Percentiles rank a stretch among this genome's conserved stretches.
Conservation (phyloP, 371 early-diverging fungal genomes). For the Dentiscutata heterogama region DNA sequence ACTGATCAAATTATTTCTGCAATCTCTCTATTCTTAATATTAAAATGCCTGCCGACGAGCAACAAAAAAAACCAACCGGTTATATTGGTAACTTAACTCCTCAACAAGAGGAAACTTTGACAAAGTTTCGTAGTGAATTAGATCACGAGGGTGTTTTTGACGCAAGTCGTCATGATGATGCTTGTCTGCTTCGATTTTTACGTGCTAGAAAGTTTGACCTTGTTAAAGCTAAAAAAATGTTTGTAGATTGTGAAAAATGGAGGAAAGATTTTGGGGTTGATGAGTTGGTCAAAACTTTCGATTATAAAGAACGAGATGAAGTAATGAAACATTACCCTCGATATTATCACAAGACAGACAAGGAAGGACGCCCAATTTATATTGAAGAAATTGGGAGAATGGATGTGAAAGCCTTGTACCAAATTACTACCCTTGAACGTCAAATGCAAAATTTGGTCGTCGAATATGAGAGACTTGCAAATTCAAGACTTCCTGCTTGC, state of each 20-base stretch:
- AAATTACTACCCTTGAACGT: slow-evolving; percentile 68
- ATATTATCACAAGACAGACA: slow-evolving; percentile 81
- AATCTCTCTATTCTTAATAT: neutral
- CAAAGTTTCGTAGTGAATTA: slow-evolving; percentile 63
- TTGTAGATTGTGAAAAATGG: slow-evolving; percentile 71
- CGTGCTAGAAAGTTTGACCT: slow-evolving; percentile 78
- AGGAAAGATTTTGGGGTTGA: slow-evolving; percentile 64
- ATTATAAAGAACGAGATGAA: slow-evolving; percentile 59
- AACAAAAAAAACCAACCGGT: slow-evolving; percentile 55
- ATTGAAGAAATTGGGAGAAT: slow-evolving; percentile 72
- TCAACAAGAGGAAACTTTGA: slow-evolving; percentile 64
- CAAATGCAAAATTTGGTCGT: slow-evolving; percentile 72
- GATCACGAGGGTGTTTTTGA: slow-evolving; percentile 58
- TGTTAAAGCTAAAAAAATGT: slow-evolving; percentile 70
- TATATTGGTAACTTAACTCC: slow-evolving; percentile 65
- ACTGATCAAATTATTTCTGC: too few species aligned
- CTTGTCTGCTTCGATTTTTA: slow-evolving; percentile 74
- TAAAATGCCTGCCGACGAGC: slow-evolving; percentile 35
- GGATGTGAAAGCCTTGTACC: slow-evolving; percentile 66
- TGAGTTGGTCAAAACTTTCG: slow-evolving; percentile 55
- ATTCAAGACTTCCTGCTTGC: slow-evolving; percentile 70
- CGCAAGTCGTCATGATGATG: slow-evolving; percentile 70
- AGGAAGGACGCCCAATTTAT: slow-evolving; percentile 78
- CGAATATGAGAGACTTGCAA: slow-evolving; percentile 72
- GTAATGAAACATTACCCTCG: slow-evolving; percentile 70